Evolutionary conservation across 2,329 filamentous ascomycete genomes (phyloP).

Genomic region (Penicillium hesseltinei): DNA sequence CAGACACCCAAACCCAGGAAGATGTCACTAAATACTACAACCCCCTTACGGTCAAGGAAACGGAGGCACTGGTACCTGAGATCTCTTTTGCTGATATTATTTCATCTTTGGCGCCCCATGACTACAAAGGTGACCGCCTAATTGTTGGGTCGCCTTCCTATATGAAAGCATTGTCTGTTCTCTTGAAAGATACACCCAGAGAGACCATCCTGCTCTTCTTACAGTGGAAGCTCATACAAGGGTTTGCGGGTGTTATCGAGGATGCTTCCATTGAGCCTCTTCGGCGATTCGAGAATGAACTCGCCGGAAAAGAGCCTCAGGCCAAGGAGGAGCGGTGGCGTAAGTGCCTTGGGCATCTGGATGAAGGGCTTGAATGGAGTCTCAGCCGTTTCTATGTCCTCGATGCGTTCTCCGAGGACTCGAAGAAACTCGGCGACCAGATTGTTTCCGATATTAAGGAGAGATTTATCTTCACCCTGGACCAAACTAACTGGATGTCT

Average conservation of each 20-base stretch:
- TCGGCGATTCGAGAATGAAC: conserved; percentile 58
- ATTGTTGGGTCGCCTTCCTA: conserved; percentile 62
- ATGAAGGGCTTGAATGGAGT: conserved; percentile 63
- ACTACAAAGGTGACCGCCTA: conserved; percentile 53
- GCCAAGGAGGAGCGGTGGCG: conserved; percentile 65
- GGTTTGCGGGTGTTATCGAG: conserved; percentile 55
- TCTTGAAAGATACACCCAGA: conserved; percentile 54
- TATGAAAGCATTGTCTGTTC: conserved; percentile 56
- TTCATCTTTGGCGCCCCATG: conserved; percentile 50
- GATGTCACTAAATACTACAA: conserved; percentile 69
- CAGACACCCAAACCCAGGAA: conserved; percentile 57
- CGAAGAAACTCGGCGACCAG: conserved; percentile 65
- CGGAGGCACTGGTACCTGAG: conserved; percentile 55
- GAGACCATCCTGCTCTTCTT: conserved; percentile 63
- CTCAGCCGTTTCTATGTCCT: conserved; percentile 70
- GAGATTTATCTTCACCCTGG: conserved; percentile 62
- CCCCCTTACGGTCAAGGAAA: conserved; percentile 58
- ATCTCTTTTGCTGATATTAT: conserved; percentile 56
- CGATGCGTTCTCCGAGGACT: conserved; percentile 64
- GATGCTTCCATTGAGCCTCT: conserved; percentile 60
- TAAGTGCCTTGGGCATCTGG: conserved; percentile 59
- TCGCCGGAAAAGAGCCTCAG: conserved; percentile 62
- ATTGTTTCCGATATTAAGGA: conserved; percentile 70
- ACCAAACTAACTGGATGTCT: conserved; percentile 64
- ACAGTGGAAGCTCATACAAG: conserved; percentile 61